phyloP scores from a whole-genome alignment of 345 rosid species.

The Hypericum perforatum region DNA sequence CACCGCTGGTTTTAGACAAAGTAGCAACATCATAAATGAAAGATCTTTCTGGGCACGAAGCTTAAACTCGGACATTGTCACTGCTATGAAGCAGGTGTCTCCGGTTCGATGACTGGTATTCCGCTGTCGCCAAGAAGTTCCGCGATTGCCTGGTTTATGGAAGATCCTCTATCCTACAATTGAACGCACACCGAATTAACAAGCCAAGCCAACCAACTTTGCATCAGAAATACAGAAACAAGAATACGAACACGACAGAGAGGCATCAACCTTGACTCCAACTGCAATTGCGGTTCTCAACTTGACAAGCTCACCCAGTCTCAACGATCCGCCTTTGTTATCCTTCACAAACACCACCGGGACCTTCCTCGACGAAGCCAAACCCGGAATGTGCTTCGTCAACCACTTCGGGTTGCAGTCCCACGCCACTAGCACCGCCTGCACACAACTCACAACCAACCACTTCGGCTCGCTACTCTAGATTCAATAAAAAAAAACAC shows the following conservation, averaged over 20 bases:
- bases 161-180: too few relatives aligned
- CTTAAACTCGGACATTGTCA: too few relatives aligned
- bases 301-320: slow-evolving; percentile 59
- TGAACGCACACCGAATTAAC: too few relatives aligned
- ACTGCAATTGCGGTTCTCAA: slow-evolving; percentile 61
- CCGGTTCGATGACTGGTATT: too few relatives aligned
- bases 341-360: slow-evolving; percentile 45
- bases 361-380: slow-evolving; percentile 58
- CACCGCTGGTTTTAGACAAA: too few relatives aligned
- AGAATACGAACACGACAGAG: background rate
- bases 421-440: slow-evolving; percentile 55
- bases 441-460: background rate
- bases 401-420: slow-evolving; percentile 70
- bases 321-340: slow-evolving; percentile 45
- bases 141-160: too few relatives aligned
- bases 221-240: too few relatives aligned
- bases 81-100: too few relatives aligned
- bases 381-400: slow-evolving; percentile 51
- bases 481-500: background rate
- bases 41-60: too few relatives aligned
- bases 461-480: background rate
- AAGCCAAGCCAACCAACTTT: too few relatives aligned
- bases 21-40: too few relatives aligned
- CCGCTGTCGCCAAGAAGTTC: too few relatives aligned
- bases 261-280: slow-evolving; percentile 40